Evolutionary conservation across 2,329 filamentous ascomycete genomes (phyloP), one percentile per base, ranked within the genome.

Genomic region (Nothopassalora personata): DNA sequence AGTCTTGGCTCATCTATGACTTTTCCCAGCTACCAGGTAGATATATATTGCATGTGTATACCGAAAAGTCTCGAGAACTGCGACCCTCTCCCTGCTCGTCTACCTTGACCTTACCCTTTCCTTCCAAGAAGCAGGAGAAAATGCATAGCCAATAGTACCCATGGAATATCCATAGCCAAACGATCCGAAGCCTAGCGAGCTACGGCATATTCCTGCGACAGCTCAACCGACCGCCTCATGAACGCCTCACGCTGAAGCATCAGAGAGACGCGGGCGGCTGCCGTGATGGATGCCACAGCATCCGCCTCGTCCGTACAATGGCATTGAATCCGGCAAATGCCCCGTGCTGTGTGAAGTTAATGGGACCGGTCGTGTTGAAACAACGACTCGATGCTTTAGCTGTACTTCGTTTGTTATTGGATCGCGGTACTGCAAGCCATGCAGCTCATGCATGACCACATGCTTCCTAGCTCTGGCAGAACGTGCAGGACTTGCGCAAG

Each of bases 1-100:
- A 56, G 52, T 54, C 46, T 49, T 49, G 46, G 18, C 46, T 54
- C 34, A 46, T 54, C 23, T 43, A 54, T 46, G 15, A 15, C 27
- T 52, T n/a, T 43, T 19, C 46, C 54, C 47, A 51, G 46, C 28
- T 28, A 56, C 54, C 54, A 30, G 54, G 47, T 50, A 5, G 34
- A 19, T 34, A 9, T 49, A 48, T 48, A 27, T 28, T 30, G 19
- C 46, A 28, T 28, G n/a, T 8, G 28, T 1, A 49, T 15, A 7
- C 43, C 9, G n/a, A 34, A 19, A 5, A n/a, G 13, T 13, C n/a
- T 23, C 31, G 6, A 45, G 30, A 53, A 28, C 51, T 19, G 34
- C 19, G 4, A 13, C 13, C 10, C n/a, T 28, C 51, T 23, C 19
- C 23, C 31, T 53, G 27, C 15, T 28, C 10, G 6, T 30, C 51